Evolutionary conservation across 176 grass and related monocot genomes (phyloP).

Genomic region (Echinochloa phyllopogon): DNA sequence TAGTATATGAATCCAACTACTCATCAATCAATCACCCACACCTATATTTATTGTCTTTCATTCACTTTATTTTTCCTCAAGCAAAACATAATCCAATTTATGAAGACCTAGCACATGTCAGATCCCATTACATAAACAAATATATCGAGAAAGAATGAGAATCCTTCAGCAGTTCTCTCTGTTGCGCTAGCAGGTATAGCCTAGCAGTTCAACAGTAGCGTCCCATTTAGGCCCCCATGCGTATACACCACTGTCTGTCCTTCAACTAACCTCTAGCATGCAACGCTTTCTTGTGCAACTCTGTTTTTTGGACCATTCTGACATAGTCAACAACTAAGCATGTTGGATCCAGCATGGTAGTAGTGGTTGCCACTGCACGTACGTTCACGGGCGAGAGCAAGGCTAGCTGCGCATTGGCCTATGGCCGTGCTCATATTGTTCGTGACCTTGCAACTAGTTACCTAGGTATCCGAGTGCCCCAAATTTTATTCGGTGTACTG

Average conservation of each 20-base stretch:
- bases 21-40: not conserved
- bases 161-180: not conserved
- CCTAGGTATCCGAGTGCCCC: not conserved
- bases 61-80: not conserved
- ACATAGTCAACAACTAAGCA: constrained; percentile 19
- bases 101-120: not conserved
- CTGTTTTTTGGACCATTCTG: constrained; percentile 37
- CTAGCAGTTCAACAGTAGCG: not conserved
- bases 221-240: not conserved
- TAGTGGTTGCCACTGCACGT: not conserved
- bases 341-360: constrained; percentile 11
- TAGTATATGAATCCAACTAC: not conserved
- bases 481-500: not conserved
- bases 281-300: not conserved
- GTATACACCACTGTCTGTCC: not conserved
- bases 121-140: not conserved
- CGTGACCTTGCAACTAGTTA: not conserved
- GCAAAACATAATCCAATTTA: not conserved
- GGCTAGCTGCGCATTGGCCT: not conserved
- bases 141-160: constrained; percentile 1
- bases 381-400: constrained; percentile 19
- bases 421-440: constrained; percentile 9
- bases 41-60: not conserved
- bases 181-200: not conserved
- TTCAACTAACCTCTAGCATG: constrained; percentile 4